Base-by-base conservation (phyloP, 148 eudicot genomes). In the Oxyria digyna region DNA sequence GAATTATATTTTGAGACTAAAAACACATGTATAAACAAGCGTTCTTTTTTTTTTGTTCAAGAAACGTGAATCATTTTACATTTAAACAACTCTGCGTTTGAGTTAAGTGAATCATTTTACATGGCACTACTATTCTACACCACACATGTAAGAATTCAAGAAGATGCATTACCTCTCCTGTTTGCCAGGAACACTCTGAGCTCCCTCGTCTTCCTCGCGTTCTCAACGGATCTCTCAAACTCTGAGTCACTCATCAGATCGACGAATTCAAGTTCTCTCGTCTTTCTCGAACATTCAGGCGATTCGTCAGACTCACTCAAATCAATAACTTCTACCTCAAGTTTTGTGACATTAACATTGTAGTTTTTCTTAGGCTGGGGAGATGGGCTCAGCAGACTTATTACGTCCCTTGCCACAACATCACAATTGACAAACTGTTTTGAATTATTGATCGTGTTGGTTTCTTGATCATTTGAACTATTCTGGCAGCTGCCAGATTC, bases 331-430 rank as follows among this genome's bases (percentile, higher is more conserved):
- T 80, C 62, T 32, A 75, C 79, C 62, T 64, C 70, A 75, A 76
- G 70, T 52, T 75, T 89, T n/a, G 91, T 64, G 52, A 76, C 78
- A 21, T 32, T 42, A n/a, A n/a, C n/a, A 35, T 35, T 35, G 40
- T 62, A 76, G 18, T 27, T 59, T 42, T 54, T 24, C 13, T 24
- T 75, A 57, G 41, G n/a, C 6, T 20, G 71, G 12, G 91, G 89
- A 29, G 84, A 76, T 13, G 97, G 97, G 78, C 93, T 92, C 57
- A 79, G 37, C 46, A 92, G 89, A 84, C 84, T 89, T 32, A 86
- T 78, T 24, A 86, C 79, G 64, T 84, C 84, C 14, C 42, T 63
- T 71, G 65, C 52, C 14, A 17, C 18, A 41, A 24, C 65, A 63
- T 40, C 41, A 15, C 69, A 11, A 62, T 24, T 27, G 24, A 33